Percentiles rank a stretch among this genome's conserved stretches.
These are phyloP conservation scores for Solanum clarkiae DNA, from an alignment of 257 asterid species.

Conservation along the genomic window DNA sequence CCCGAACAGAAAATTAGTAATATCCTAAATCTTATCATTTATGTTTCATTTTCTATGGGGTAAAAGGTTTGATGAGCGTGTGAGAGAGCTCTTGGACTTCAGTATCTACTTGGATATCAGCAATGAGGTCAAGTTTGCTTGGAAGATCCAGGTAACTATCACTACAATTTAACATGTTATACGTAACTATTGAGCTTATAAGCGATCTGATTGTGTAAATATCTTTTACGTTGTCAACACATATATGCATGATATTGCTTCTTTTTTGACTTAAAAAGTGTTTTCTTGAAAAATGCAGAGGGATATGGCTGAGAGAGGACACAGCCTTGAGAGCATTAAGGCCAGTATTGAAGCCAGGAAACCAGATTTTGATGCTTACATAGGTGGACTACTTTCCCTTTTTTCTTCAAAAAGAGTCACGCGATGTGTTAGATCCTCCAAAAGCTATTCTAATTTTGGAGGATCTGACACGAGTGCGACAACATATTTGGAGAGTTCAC, in stretches of 20 bases:
- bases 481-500: not conserved
- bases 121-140: slow-evolving; percentile 93
- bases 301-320: slow-evolving; percentile 99
- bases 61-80: slow-evolving; percentile 79
- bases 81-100: slow-evolving; percentile 93
- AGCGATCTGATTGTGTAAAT: not conserved
- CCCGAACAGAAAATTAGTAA: no score
- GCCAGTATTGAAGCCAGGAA: slow-evolving; percentile 95
- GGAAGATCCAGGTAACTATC: slow-evolving; percentile 47
- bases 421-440: not conserved
- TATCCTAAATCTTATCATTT: not conserved
- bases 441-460: not conserved
- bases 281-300: slow-evolving; percentile 42
- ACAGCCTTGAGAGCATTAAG: slow-evolving; percentile 94
- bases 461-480: not conserved
- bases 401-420: not conserved
- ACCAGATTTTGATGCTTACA: slow-evolving; percentile 91
- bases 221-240: not conserved
- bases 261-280: not conserved
- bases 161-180: not conserved
- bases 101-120: slow-evolving; percentile 94
- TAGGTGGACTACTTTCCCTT: slow-evolving; percentile 30
- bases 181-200: not conserved
- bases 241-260: not conserved
- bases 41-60: not conserved